Percentiles rank a stretch among this genome's conserved stretches.
Conservation (phyloP, 148 eudicot species). For the Nepenthes mirabilis region DNA sequence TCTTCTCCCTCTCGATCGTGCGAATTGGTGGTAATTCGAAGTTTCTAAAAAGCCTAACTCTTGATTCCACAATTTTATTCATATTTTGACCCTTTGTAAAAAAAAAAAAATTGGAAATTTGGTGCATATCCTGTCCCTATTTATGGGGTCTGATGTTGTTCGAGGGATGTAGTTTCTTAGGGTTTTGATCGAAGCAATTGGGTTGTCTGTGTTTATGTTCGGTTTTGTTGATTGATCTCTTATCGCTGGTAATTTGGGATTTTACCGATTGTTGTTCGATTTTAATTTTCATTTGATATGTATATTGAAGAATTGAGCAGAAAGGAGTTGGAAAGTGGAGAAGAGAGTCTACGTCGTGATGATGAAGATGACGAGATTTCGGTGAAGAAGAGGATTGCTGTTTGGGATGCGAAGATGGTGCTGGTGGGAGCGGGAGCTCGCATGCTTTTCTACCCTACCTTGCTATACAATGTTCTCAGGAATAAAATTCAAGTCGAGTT, state of each 20-base stretch:
- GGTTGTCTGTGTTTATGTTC: background rate
- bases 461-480: slow-evolving; percentile 81
- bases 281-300: slow-evolving; percentile 25
- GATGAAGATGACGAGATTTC: slow-evolving; percentile 9
- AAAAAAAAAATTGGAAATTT: too few relatives aligned
- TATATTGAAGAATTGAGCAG: slow-evolving; percentile 47
- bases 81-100: too few relatives aligned
- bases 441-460: slow-evolving; percentile 72
- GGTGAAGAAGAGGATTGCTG: slow-evolving; percentile 14
- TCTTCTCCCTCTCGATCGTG: too few relatives aligned
- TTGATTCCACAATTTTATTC: too few relatives aligned
- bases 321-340: slow-evolving; percentile 8
- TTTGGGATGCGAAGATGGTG: slow-evolving; percentile 54
- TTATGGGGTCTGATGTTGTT: too few relatives aligned
- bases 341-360: slow-evolving; percentile 7
- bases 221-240: background rate
- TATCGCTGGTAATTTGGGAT: background rate
- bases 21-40: too few relatives aligned
- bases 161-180: too few relatives aligned
- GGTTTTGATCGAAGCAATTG: slow-evolving; percentile 4
- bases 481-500: slow-evolving; percentile 70
- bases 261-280: background rate
- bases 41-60: too few relatives aligned
- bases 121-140: too few relatives aligned
- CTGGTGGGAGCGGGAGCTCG: slow-evolving; percentile 91